These are phyloP conservation scores for Fraxinus angustifolia DNA, from an alignment of 305 asterid species.

Conservation along the genomic window DNA sequence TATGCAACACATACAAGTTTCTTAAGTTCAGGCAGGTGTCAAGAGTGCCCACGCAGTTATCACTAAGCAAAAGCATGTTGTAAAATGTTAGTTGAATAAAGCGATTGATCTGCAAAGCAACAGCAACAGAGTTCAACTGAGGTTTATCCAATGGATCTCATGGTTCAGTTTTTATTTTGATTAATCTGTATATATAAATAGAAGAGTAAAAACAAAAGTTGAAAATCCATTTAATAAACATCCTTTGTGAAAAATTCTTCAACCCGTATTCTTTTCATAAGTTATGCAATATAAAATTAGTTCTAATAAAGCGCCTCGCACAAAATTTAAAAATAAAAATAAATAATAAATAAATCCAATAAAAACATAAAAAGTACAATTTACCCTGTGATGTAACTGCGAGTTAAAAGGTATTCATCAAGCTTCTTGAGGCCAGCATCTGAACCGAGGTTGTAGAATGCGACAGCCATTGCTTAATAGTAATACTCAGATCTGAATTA, in stretches of 20 bases:
- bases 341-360: neutral
- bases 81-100: neutral
- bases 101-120: neutral
- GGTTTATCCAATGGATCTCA: neutral
- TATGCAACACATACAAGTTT: neutral
- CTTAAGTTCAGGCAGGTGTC: neutral
- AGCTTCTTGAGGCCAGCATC: constrained; percentile 75
- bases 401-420: constrained; percentile 69
- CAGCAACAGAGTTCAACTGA: neutral
- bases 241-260: neutral
- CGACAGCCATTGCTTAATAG: constrained; percentile 48
- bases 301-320: neutral
- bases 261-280: neutral
- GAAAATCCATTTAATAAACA: neutral
- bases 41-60: neutral
- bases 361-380: neutral
- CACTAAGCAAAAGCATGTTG: neutral
- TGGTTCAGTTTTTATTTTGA: neutral
- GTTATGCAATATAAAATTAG: neutral
- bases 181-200: neutral
- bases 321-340: neutral
- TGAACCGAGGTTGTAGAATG: constrained; percentile 43
- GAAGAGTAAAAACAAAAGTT: neutral
- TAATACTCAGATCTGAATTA: constrained; percentile 2
- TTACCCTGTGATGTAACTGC: constrained; percentile 78